Conservation (phyloP, 2,329 filamentous ascomycete species). For the Elsinoe perseae region DNA sequence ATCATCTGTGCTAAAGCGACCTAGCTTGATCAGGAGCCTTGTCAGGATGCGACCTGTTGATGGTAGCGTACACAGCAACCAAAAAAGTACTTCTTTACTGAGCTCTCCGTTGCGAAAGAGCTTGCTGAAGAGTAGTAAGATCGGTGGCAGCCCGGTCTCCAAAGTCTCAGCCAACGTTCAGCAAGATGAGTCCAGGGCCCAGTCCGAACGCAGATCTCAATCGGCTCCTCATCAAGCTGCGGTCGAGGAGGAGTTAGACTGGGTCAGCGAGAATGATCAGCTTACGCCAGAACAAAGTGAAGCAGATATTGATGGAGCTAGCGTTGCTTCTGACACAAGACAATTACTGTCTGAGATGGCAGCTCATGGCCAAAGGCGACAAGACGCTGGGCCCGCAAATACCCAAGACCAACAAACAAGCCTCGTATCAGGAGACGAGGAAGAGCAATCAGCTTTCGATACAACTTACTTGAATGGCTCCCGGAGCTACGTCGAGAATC, state of each 20-base stretch:
- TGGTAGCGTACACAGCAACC: slow-evolving; percentile 18
- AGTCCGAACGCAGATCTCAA: neutral
- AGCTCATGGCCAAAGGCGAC: slow-evolving; percentile 11
- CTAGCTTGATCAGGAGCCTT: slow-evolving; percentile 12
- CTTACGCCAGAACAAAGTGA: slow-evolving; percentile 2
- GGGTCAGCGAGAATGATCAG: slow-evolving; percentile 15
- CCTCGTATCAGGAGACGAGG: neutral
- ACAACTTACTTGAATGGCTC: slow-evolving; percentile 12
- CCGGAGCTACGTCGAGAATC: slow-evolving; percentile 29
- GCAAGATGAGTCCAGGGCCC: neutral
- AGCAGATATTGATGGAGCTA: slow-evolving; percentile 1
- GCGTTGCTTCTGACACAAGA: slow-evolving; percentile 25
- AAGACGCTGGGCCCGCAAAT: slow-evolving; percentile 2
- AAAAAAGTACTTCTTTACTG: slow-evolving; percentile 14
- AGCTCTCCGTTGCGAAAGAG: slow-evolving; percentile 24
- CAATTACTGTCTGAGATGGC: slow-evolving; percentile 25
- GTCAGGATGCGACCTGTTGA: slow-evolving; percentile 16
- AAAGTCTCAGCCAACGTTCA: neutral
- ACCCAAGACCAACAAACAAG: neutral
- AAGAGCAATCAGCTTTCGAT: slow-evolving; percentile 2
- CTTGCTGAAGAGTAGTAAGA: slow-evolving; percentile 22
- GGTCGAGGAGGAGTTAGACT: slow-evolving; percentile 15
- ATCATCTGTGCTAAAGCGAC: neutral
- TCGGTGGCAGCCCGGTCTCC: slow-evolving; percentile 16
- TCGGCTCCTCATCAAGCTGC: neutral